These are phyloP conservation scores for Gracilariopsis chorda DNA, from an alignment of 23 red algal genomes.

Conservation along the genomic window DNA sequence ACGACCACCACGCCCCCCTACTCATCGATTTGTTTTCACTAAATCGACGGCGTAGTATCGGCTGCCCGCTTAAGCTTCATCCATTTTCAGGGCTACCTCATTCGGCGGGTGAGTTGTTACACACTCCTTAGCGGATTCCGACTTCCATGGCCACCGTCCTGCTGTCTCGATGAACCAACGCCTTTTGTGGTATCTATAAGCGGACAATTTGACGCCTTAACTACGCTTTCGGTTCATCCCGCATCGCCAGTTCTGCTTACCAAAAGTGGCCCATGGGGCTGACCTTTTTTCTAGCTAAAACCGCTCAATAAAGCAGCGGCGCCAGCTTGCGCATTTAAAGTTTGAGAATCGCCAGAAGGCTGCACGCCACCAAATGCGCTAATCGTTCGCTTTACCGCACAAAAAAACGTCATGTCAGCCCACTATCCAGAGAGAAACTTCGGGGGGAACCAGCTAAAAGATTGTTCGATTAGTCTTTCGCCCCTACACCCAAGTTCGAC, in stretches of 20 bases:
- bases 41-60: conserved; percentile 80
- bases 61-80: conserved; percentile 92
- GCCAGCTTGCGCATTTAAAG: conserved; percentile 89
- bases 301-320: conserved; percentile 47
- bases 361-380: conserved; percentile 63
- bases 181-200: conserved; percentile 84
- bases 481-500: conserved; percentile 96
- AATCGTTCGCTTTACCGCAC: conserved; percentile 86
- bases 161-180: conserved; percentile 91
- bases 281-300: conserved; percentile 36
- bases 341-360: conserved; percentile 89
- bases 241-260: conserved; percentile 98
- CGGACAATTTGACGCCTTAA: conserved; percentile 78
- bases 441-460: conserved; percentile 91
- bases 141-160: conserved; percentile 95
- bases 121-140: conserved; percentile 89
- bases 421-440: conserved; percentile 91
- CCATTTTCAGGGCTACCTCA: conserved; percentile 98
- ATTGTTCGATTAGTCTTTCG: conserved; percentile 97
- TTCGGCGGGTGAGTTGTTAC: conserved; percentile 99
- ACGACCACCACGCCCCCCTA: conserved; percentile 83
- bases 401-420: conserved; percentile 64
- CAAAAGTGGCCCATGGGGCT: conserved; percentile 84
- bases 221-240: conserved; percentile 87
- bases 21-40: conserved; percentile 53